These are phyloP conservation scores for Metarhizium humberi DNA, from an alignment of 2,329 filamentous ascomycete species.

Conservation along the genomic window DNA sequence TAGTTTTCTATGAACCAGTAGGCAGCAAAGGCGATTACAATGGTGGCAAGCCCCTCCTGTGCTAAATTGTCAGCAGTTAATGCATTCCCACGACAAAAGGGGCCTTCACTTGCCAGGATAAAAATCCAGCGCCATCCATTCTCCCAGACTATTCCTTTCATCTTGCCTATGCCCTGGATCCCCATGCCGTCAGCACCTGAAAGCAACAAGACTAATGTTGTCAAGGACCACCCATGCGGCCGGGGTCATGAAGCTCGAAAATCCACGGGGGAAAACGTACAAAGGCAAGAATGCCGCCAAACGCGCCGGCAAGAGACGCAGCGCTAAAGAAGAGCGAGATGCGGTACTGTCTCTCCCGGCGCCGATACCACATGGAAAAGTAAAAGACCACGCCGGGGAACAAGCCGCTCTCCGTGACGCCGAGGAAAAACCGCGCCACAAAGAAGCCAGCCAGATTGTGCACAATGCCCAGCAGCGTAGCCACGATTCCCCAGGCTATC, in stretches of 20 bases:
- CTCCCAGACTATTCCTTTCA: slow-evolving; percentile 37
- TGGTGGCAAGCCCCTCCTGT: background rate
- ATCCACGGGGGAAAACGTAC: slow-evolving; percentile 14
- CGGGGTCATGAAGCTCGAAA: background rate
- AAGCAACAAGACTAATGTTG: background rate
- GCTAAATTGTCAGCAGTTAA: background rate
- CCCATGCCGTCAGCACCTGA: background rate
- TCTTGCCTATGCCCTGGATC: slow-evolving; percentile 40
- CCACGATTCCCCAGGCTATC: slow-evolving; percentile 44
- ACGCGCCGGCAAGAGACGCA: slow-evolving; percentile 45
- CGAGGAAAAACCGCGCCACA: slow-evolving; percentile 44
- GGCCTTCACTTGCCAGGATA: slow-evolving; percentile 44
- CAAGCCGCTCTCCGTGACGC: slow-evolving; percentile 42
- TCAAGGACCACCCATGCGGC: background rate
- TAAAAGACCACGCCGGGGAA: slow-evolving; percentile 43
- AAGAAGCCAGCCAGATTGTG: slow-evolving; percentile 42
- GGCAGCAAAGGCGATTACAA: slow-evolving; percentile 19
- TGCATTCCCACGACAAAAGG: background rate
- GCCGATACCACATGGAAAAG: slow-evolving; percentile 46
- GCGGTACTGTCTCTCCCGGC: slow-evolving; percentile 43
- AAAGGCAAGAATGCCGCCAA: slow-evolving; percentile 47
- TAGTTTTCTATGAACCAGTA: slow-evolving; percentile 61
- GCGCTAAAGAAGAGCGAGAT: slow-evolving; percentile 48
- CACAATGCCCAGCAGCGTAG: slow-evolving; percentile 39
- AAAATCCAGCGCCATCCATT: slow-evolving; percentile 53